Evolutionary conservation across 2,329 filamentous ascomycete species (phyloP).

Genomic region (Exophiala bonariae): DNA sequence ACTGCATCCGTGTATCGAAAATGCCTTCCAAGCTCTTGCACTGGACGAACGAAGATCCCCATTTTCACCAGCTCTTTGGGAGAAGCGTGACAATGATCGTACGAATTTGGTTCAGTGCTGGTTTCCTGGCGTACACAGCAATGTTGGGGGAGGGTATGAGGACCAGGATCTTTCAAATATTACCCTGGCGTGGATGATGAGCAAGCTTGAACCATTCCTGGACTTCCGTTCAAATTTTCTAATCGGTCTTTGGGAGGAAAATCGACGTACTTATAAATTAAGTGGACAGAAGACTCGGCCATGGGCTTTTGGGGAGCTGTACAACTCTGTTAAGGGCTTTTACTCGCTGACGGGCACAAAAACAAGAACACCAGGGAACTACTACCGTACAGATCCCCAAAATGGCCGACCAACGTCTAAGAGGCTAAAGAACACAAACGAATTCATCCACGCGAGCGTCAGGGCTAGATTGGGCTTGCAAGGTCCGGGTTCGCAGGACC

Average conservation of each 20-base stretch:
- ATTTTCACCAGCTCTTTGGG: conserved; percentile 35
- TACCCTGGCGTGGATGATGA: conserved; percentile 53
- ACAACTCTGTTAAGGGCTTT: conserved; percentile 26
- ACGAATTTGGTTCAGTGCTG: conserved; percentile 46
- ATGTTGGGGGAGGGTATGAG: conserved; percentile 49
- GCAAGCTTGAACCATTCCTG: conserved; percentile 37
- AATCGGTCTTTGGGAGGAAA: conserved; percentile 24
- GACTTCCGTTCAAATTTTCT: conserved; percentile 28
- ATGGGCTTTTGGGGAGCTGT: conserved; percentile 30
- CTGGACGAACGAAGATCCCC: conserved; percentile 34
- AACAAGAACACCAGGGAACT: conserved; percentile 30
- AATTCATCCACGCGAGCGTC: conserved; percentile 32
- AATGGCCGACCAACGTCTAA: conserved; percentile 25
- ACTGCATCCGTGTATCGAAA: conserved; percentile 32
- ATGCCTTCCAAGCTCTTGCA: conserved; percentile 37
- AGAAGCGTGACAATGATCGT: conserved; percentile 28
- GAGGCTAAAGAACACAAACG: conserved; percentile 30
- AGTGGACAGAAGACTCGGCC: conserved; percentile 25
- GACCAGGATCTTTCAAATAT: conserved; percentile 51
- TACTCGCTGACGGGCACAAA: conserved; percentile 27
- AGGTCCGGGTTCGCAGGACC: conserved; percentile 26
- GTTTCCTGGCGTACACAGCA: conserved; percentile 51
- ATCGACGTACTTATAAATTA: conserved; percentile 23
- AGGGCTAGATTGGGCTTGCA: conserved; percentile 26
- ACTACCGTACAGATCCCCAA: conserved; percentile 26